These are phyloP conservation scores for Salix arbutifolia DNA, from an alignment of 345 rosid species.

Conservation along the genomic window DNA sequence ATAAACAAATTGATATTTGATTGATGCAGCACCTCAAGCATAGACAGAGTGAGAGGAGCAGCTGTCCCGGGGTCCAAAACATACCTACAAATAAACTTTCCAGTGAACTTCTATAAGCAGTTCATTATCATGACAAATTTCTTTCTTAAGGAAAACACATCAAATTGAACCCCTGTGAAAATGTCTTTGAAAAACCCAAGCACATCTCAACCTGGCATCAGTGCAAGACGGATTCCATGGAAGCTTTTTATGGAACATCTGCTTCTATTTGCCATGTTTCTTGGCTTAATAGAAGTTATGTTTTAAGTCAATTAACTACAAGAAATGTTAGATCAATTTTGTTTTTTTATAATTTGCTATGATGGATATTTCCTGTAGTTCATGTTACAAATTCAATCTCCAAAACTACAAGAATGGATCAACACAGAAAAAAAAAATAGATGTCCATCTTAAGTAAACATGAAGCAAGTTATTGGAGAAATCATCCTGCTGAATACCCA, in stretches of 20 bases:
- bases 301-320: not conserved
- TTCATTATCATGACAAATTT: not conserved
- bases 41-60: constrained; percentile 91
- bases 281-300: not conserved
- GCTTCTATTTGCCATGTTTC: not conserved
- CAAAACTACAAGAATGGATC: not conserved
- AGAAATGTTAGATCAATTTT: not conserved
- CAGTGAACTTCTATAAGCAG: constrained; percentile 1
- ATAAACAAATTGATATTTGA: constrained; percentile 11
- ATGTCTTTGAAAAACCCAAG: not conserved
- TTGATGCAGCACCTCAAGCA: constrained; percentile 75
- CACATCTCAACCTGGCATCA: not conserved
- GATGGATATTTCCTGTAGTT: not conserved
- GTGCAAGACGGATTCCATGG: not conserved
- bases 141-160: not conserved
- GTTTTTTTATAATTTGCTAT: too few species aligned
- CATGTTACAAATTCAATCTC: not conserved
- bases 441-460: not conserved
- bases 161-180: not conserved
- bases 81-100: constrained; percentile 59
- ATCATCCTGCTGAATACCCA: not conserved
- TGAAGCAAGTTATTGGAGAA: not conserved
- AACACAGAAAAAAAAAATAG: not conserved
- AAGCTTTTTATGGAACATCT: not conserved
- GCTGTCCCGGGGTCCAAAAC: constrained; percentile 92